Evolutionary conservation across 2,329 filamentous ascomycete species (phyloP).

Genomic region (Cadophora sp.): DNA sequence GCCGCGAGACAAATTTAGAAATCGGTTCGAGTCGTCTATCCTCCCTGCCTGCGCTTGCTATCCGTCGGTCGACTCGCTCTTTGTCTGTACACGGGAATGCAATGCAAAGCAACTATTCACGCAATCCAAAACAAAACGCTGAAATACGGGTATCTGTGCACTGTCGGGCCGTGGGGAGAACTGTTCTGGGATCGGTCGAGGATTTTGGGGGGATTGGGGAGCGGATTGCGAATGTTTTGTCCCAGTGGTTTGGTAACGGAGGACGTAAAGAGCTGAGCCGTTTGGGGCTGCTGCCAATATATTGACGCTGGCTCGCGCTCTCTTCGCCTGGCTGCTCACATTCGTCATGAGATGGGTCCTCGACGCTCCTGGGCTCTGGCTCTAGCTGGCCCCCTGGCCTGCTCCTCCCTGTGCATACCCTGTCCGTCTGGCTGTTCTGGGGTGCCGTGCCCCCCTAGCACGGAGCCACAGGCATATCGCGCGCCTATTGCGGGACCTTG

Average conservation of each 20-base stretch:
- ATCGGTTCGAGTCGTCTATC: slow-evolving; percentile 27
- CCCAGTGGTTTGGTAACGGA: slow-evolving; percentile 44
- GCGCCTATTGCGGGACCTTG: slow-evolving; percentile 42
- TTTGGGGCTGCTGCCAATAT: slow-evolving; percentile 44
- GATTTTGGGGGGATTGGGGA: background rate
- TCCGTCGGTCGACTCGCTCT: slow-evolving; percentile 11
- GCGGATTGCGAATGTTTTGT: slow-evolving; percentile 28
- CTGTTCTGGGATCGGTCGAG: slow-evolving; percentile 4
- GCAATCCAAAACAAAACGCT: slow-evolving; percentile 9
- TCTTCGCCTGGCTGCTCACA: slow-evolving; percentile 14
- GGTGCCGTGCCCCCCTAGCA: slow-evolving; percentile 22
- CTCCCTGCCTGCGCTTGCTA: slow-evolving; percentile 20
- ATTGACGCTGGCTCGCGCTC: slow-evolving; percentile 38
- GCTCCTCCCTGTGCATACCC: background rate
- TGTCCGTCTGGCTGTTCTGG: background rate
- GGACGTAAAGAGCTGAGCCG: slow-evolving; percentile 37
- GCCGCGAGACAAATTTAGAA: slow-evolving; percentile 38
- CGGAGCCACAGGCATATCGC: slow-evolving; percentile 35
- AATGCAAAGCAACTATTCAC: background rate
- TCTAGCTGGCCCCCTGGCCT: slow-evolving; percentile 1
- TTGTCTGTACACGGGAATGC: slow-evolving; percentile 1
- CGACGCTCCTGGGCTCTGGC: background rate
- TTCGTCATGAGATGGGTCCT: slow-evolving; percentile 40
- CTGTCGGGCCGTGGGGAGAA: slow-evolving; percentile 11
- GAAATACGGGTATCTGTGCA: slow-evolving; percentile 16